These are phyloP conservation scores for Ceratocystis papillata DNA, from an alignment of 2,329 filamentous ascomycete species.

Conservation along the genomic window DNA sequence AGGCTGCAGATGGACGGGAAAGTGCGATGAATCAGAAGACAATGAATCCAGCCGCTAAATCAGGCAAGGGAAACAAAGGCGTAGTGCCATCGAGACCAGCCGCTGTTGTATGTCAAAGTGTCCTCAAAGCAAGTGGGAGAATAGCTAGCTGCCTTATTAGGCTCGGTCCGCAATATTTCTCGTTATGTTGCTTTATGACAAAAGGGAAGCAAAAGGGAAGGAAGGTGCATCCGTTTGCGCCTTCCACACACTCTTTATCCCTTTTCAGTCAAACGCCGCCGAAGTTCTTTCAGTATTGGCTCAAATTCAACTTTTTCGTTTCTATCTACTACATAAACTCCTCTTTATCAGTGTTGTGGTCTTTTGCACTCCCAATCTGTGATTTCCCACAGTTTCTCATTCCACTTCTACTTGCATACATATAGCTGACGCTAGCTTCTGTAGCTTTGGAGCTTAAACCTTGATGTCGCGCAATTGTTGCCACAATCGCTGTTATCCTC, in stretches of 20 bases:
- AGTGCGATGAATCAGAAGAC: not conserved
- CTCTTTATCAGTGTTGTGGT: no score
- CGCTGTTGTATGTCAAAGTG: slow-evolving; percentile 1
- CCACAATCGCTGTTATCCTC: slow-evolving; percentile 6
- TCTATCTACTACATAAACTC: not conserved
- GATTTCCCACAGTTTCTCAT: no score
- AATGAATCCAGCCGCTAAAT: not conserved
- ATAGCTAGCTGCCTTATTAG: not conserved
- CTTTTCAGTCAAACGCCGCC: no score
- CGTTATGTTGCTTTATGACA: not conserved
- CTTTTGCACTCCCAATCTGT: not conserved
- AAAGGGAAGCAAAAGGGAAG: slow-evolving; percentile 6
- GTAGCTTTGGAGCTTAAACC: slow-evolving; percentile 8
- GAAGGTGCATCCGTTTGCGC: slow-evolving; percentile 6
- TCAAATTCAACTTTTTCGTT: not conserved
- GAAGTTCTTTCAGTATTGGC: no score
- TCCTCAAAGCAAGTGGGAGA: not conserved
- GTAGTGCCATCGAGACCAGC: not conserved
- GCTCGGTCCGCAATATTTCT: not conserved
- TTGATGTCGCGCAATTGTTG: slow-evolving; percentile 1
- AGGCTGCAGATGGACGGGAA: not conserved
- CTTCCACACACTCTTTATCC: slow-evolving; percentile 10
- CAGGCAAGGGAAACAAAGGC: not conserved
- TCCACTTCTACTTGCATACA: no score
- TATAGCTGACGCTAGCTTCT: not conserved